Conservation (phyloP, 192 early-diverging fungal genomes). For the Cetraspora pellucida region DNA sequence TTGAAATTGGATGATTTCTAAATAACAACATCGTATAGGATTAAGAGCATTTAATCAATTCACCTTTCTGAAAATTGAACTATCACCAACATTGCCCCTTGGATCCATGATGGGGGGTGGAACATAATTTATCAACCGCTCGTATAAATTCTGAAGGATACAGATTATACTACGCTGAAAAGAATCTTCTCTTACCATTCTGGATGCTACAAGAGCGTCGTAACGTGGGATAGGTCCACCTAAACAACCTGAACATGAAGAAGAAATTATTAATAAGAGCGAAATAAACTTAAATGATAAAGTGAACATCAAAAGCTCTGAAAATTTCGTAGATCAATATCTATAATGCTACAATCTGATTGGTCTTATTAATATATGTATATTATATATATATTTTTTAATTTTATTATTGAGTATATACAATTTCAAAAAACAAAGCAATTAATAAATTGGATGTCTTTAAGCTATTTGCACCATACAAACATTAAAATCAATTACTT, state of each 20-base stretch:
- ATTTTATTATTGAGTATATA: not conserved
- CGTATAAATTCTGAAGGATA: slow-evolving; percentile 67
- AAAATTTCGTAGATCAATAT: no score
- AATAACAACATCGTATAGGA: not conserved
- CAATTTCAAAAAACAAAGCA: not conserved
- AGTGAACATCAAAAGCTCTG: no score
- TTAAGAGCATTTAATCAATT: not conserved
- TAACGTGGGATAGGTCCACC: slow-evolving; percentile 51
- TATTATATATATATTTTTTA: not conserved
- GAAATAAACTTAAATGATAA: not conserved
- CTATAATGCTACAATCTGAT: no score
- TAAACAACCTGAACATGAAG: slow-evolving; percentile 1
- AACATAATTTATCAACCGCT: slow-evolving; percentile 58
- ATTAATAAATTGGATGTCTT: not conserved
- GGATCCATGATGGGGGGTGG: slow-evolving; percentile 43
- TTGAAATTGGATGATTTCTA: not conserved
- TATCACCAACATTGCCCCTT: slow-evolving; percentile 18
- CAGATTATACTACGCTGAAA: slow-evolving; percentile 71
- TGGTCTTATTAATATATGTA: not conserved
- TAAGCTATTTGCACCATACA: not conserved
- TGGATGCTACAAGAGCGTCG: slow-evolving; percentile 48
- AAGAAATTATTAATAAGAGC: not conserved
- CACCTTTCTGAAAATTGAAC: slow-evolving; percentile 42
- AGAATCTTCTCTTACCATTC: slow-evolving; percentile 62
- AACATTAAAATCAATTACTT: not conserved